phyloP scores from a whole-genome alignment of 495 filamentous ascomycete genomes.

The Chaetomium fimeti region DNA sequence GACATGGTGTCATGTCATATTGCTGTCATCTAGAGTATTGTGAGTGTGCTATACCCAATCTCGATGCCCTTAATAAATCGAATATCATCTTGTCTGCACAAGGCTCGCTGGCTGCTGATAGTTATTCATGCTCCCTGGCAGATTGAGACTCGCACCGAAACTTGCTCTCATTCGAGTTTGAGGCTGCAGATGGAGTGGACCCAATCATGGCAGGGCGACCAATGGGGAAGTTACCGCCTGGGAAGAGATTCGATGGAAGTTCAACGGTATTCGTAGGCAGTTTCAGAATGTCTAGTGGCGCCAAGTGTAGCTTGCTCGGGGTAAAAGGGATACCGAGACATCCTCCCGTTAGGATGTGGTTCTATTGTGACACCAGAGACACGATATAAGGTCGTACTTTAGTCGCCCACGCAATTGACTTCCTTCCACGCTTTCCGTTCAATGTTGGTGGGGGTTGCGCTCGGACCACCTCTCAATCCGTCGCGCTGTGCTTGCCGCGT shows the following conservation, averaged over 20 bases:
- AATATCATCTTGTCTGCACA: background rate
- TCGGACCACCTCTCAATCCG: background rate
- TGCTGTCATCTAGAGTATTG: background rate
- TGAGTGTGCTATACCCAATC: background rate
- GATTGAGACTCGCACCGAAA: background rate
- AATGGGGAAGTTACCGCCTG: background rate
- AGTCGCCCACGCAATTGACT: too few species aligned
- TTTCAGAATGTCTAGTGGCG: background rate
- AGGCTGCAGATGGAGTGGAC: background rate
- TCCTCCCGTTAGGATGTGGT: too few species aligned
- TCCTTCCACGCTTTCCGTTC: background rate
- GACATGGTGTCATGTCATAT: background rate
- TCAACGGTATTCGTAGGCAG: too few species aligned
- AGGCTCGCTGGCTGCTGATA: background rate
- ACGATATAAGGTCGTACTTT: background rate
- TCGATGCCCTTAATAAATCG: background rate
- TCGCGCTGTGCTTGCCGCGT: background rate
- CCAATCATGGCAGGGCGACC: background rate
- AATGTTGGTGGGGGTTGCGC: background rate
- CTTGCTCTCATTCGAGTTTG: background rate
- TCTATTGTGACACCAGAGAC: background rate
- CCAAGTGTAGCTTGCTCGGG: too few species aligned
- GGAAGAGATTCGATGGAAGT: background rate
- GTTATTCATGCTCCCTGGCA: background rate
- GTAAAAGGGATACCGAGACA: background rate